Percentiles rank a stretch among this genome's conserved stretches.
Evolutionary conservation across 1,139 yeast genomes (phyloP).

Genomic region (Saccharomyces hybrid): DNA sequence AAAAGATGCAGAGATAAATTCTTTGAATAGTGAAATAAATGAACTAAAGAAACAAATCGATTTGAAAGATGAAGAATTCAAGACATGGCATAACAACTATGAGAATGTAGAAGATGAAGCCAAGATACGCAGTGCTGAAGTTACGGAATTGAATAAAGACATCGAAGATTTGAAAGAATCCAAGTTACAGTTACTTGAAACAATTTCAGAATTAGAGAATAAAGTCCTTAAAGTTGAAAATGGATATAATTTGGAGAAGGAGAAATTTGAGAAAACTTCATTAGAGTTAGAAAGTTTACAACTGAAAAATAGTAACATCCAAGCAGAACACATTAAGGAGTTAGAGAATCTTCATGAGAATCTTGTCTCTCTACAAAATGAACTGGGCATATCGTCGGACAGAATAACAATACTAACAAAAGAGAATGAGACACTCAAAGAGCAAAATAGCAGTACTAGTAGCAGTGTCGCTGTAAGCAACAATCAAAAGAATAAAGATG

Average conservation of each 20-base stretch:
- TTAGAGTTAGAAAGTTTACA: constrained; percentile 24
- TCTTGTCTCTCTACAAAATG: constrained; percentile 29
- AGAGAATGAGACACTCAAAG: constrained; percentile 17
- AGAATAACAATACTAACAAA: constrained; percentile 21
- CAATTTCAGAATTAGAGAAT: constrained; percentile 15
- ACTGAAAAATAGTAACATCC: constrained; percentile 23
- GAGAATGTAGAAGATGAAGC: constrained; percentile 25
- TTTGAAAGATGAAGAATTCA: constrained; percentile 11
- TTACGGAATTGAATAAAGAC: constrained; percentile 18
- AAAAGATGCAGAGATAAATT: constrained; percentile 5
- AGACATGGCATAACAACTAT: constrained; percentile 13
- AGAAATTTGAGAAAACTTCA: constrained; percentile 23
- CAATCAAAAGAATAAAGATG: constrained; percentile 9
- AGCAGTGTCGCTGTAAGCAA: constrained; percentile 1
- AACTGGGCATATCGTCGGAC: constrained; percentile 26
- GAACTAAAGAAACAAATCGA: constrained; percentile 9
- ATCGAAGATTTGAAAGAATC: constrained; percentile 17
- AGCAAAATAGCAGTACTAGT: constrained; percentile 3
- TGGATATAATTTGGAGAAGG: constrained; percentile 18
- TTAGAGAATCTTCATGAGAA: constrained; percentile 34
- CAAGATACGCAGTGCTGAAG: constrained; percentile 26
- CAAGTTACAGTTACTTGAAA: constrained; percentile 17
- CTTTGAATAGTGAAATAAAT: constrained; percentile 6
- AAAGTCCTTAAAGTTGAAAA: constrained; percentile 16
- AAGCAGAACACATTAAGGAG: constrained; percentile 33